Conservation (phyloP, 2,329 filamentous ascomycete genomes). For the Colletotrichum liaoningense region DNA sequence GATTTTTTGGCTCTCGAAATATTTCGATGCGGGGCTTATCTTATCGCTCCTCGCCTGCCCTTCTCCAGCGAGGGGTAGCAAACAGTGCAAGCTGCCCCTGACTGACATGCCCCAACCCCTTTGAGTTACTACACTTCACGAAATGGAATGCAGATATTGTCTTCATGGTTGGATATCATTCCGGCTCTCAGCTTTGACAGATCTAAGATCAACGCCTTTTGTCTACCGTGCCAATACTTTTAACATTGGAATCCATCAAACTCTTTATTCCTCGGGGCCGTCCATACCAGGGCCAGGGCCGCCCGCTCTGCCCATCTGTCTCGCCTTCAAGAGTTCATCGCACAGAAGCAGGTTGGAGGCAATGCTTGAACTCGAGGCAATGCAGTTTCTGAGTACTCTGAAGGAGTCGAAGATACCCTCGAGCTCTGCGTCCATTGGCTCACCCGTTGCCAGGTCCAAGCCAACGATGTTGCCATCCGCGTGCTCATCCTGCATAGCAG, state of each 20-base stretch:
- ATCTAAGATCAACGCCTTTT: constrained; percentile 44
- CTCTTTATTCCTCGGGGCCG: constrained; percentile 61
- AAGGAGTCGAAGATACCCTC: constrained; percentile 97
- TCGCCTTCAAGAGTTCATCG: constrained; percentile 96
- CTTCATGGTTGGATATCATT: constrained; percentile 36
- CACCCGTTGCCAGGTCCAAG: constrained; percentile 85
- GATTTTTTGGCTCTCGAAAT: constrained; percentile 47
- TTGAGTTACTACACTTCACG: neutral
- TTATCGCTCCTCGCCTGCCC: constrained; percentile 36
- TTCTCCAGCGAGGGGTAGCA: constrained; percentile 16
- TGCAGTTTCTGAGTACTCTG: constrained; percentile 91
- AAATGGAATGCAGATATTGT: neutral
- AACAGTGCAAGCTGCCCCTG: neutral
- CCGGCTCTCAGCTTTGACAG: constrained; percentile 34
- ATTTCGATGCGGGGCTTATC: constrained; percentile 46
- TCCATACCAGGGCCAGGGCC: constrained; percentile 75
- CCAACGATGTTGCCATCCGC: constrained; percentile 87
- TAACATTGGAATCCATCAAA: constrained; percentile 50
- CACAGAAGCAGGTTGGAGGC: constrained; percentile 95
- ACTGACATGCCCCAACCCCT: neutral
- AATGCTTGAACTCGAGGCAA: constrained; percentile 94
- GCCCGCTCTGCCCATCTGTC: constrained; percentile 85
- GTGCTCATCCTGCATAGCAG: constrained; percentile 86
- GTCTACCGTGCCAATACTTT: constrained; percentile 51
- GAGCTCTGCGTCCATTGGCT: constrained; percentile 94